Percentiles rank a stretch among this genome's conserved stretches.
These are phyloP conservation scores for Aspergillus eucalypticola DNA, from an alignment of 2,329 filamentous ascomycete genomes.

Conservation along the genomic window DNA sequence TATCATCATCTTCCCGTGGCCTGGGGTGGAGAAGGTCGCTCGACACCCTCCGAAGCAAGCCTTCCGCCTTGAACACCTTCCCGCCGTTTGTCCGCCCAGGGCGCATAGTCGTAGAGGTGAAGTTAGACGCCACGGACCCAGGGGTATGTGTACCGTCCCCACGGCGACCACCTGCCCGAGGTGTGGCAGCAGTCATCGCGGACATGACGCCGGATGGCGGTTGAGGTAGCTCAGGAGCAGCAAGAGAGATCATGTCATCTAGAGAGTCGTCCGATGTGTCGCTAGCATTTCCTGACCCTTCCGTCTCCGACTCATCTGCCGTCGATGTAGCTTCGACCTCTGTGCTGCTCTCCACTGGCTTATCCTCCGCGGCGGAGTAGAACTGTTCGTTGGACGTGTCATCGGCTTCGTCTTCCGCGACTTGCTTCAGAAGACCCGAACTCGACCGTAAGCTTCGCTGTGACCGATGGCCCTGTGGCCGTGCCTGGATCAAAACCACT, in stretches of 20 bases:
- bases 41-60: slow-evolving; percentile 70
- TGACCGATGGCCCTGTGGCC: slow-evolving; percentile 42
- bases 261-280: slow-evolving; percentile 87
- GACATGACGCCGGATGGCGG: slow-evolving; percentile 77
- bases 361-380: slow-evolving; percentile 86
- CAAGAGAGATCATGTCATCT: slow-evolving; percentile 90
- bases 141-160: slow-evolving; percentile 77
- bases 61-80: slow-evolving; percentile 81
- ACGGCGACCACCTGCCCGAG: slow-evolving; percentile 69
- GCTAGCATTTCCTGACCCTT: slow-evolving; percentile 57
- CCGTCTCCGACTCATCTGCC: slow-evolving; percentile 64
- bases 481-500: slow-evolving; percentile 70
- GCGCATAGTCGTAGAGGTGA: slow-evolving; percentile 79
- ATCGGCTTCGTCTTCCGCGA: slow-evolving; percentile 64
- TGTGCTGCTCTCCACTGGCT: slow-evolving; percentile 45
- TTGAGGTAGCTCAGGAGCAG: slow-evolving; percentile 75
- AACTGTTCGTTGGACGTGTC: slow-evolving; percentile 89
- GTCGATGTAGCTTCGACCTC: slow-evolving; percentile 57
- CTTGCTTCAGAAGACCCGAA: slow-evolving; percentile 60
- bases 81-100: slow-evolving; percentile 67
- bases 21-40: slow-evolving; percentile 82
- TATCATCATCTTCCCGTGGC: slow-evolving; percentile 80
- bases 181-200: slow-evolving; percentile 76
- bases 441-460: slow-evolving; percentile 49
- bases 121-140: slow-evolving; percentile 84